phyloP scores from a whole-genome alignment of 441 rosid species.

The Populus trichocarpa region DNA sequence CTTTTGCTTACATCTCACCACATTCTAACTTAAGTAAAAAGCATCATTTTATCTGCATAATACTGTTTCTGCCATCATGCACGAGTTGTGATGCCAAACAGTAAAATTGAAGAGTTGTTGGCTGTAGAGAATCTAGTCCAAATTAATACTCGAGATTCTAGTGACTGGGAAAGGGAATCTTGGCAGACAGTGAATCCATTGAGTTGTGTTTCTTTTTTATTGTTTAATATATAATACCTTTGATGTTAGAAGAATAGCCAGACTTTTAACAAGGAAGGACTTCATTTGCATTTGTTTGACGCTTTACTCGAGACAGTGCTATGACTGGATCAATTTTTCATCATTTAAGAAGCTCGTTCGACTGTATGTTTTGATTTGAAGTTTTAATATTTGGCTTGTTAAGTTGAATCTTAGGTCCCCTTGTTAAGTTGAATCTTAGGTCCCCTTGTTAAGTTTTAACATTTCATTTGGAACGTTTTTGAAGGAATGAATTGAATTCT shows the following conservation, averaged over 20 bases:
- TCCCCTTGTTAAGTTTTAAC: too few relatives aligned
- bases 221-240: not conserved
- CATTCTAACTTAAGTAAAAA: not conserved
- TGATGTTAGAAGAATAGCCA: not conserved
- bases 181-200: not conserved
- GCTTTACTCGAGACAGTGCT: not conserved
- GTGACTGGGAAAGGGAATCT: not conserved
- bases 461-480: not conserved
- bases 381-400: not conserved
- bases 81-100: not conserved
- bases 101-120: not conserved
- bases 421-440: too few relatives aligned
- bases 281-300: not conserved
- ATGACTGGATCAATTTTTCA: not conserved
- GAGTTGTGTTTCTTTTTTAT: not conserved
- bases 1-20: not conserved
- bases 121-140: not conserved
- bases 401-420: too few relatives aligned
- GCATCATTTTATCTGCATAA: not conserved
- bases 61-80: not conserved
- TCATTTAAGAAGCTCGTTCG: not conserved
- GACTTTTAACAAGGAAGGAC: not conserved
- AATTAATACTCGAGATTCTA: not conserved
- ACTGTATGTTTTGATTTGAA: not conserved
- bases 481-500: not conserved